phyloP scores from a whole-genome alignment of 1,139 yeast species.

The Yamadazyma sp. region DNA sequence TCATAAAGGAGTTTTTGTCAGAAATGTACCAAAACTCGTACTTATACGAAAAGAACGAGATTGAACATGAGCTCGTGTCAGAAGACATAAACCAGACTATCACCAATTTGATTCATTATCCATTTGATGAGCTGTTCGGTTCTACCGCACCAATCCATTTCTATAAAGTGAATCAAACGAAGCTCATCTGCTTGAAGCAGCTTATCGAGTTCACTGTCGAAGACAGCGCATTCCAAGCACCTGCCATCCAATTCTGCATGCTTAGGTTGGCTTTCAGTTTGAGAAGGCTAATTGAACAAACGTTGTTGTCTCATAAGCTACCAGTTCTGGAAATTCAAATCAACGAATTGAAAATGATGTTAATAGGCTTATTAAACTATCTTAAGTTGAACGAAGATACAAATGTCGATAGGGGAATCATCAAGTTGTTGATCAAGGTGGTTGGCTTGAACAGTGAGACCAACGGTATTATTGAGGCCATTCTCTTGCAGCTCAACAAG shows the following conservation, averaged over 20 bases:
- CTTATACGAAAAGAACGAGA: constrained; percentile 32
- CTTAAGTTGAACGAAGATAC: constrained; percentile 5
- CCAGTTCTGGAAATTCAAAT: constrained; percentile 41
- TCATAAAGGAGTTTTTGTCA: constrained; percentile 43
- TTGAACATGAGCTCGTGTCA: constrained; percentile 22
- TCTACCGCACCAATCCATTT: constrained; percentile 28
- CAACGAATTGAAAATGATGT: constrained; percentile 28
- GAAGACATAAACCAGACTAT: constrained; percentile 13
- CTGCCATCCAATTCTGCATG: constrained; percentile 25
- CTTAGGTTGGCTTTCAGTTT: constrained; percentile 34
- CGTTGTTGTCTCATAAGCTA: constrained; percentile 25
- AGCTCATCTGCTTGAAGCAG: constrained; percentile 33
- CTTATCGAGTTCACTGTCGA: constrained; percentile 26
- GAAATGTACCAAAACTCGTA: constrained; percentile 33
- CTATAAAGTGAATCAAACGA: constrained; percentile 25
- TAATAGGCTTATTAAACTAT: constrained; percentile 24
- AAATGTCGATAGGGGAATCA: constrained; percentile 6
- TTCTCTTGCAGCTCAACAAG: constrained; percentile 2
- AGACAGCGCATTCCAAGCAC: constrained; percentile 17
- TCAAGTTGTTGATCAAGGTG: constrained; percentile 25
- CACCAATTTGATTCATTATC: constrained; percentile 21
- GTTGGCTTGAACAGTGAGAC: constrained; percentile 26
- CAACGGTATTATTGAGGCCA: constrained; percentile 2
- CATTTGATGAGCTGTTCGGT: constrained; percentile 32
- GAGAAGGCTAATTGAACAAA: constrained; percentile 37